These are phyloP conservation scores for Epichloe bromicola DNA, from an alignment of 2,329 filamentous ascomycete genomes.

Conservation along the genomic window DNA sequence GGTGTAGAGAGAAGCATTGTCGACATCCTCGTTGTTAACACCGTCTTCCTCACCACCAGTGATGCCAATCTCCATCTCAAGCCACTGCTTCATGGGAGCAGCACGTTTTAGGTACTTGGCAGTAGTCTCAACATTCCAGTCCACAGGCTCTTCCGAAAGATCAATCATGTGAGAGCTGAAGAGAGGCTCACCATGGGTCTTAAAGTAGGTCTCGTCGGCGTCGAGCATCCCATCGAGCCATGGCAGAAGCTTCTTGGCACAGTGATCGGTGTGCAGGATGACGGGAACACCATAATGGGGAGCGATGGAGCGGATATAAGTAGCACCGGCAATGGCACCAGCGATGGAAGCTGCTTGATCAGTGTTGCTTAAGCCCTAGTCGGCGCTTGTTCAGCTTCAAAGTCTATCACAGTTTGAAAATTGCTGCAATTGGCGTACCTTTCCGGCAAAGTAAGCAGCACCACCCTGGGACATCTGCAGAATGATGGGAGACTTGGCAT, in stretches of 20 bases:
- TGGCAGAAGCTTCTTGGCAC: constrained; percentile 97
- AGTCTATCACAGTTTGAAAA: background rate
- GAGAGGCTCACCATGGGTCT: constrained; percentile 79
- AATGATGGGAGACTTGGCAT: constrained; percentile 82
- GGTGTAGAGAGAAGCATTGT: constrained; percentile 95
- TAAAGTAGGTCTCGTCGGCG: constrained; percentile 90
- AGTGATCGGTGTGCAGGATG: constrained; percentile 94
- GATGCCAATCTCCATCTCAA: constrained; percentile 86
- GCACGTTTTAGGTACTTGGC: constrained; percentile 87
- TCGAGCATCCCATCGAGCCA: constrained; percentile 96
- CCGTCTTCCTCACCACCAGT: constrained; percentile 96
- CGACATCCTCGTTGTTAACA: constrained; percentile 95
- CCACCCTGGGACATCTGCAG: constrained; percentile 90
- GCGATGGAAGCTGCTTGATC: constrained; percentile 81
- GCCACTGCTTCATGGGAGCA: constrained; percentile 95
- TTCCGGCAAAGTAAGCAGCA: constrained; percentile 84
- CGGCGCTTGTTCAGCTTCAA: background rate
- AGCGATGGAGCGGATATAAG: constrained; percentile 84
- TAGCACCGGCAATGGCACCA: constrained; percentile 76
- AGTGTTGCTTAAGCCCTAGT: constrained; percentile 58
- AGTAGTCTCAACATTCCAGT: constrained; percentile 86
- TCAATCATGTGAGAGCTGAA: constrained; percentile 99
- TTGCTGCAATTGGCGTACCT: constrained; percentile 33
- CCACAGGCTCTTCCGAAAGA: constrained; percentile 78
- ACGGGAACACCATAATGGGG: constrained; percentile 82